Evolutionary conservation across 179 eudicot genomes (phyloP).

Genomic region (Beta macrorhiza): DNA sequence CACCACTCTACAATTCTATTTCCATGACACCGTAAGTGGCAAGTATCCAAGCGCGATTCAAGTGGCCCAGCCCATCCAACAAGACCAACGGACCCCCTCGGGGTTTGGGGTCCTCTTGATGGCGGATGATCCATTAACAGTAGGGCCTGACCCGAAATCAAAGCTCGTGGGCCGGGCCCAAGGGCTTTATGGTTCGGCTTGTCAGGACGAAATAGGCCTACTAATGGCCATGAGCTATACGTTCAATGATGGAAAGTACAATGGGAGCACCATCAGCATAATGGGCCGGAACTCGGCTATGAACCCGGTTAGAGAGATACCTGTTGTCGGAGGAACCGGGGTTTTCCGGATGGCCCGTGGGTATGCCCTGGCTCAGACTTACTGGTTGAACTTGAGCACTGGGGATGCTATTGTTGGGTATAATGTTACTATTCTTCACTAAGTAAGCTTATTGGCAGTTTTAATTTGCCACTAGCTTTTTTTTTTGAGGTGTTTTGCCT

Average conservation of each 20-base stretch:
- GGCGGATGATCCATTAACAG: conserved; percentile 54
- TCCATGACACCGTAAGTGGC: conserved; percentile 58
- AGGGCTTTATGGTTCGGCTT: conserved; percentile 53
- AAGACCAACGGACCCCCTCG: conserved; percentile 20
- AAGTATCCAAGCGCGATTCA: conserved; percentile 36
- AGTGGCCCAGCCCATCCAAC: conserved; percentile 36
- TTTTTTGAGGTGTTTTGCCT: too few species aligned
- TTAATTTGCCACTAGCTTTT: not conserved
- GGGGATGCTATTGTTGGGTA: conserved; percentile 61
- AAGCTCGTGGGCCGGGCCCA: conserved; percentile 60
- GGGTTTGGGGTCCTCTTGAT: conserved; percentile 44
- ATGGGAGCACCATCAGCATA: conserved; percentile 52
- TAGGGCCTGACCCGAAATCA: conserved; percentile 43
- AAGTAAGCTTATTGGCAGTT: not conserved
- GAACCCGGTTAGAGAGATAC: conserved; percentile 43
- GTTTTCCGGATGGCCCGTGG: conserved; percentile 58
- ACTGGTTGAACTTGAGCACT: conserved; percentile 26
- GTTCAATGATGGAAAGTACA: conserved; percentile 45
- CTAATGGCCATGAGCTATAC: conserved; percentile 51
- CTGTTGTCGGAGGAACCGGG: conserved; percentile 59
- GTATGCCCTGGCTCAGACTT: conserved; percentile 45
- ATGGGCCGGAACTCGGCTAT: conserved; percentile 41
- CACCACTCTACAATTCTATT: conserved; percentile 50
- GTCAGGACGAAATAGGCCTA: conserved; percentile 37
- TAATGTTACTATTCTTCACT: conserved; percentile 53